Percentiles rank a stretch among this genome's conserved stretches.
Evolutionary conservation across 495 filamentous ascomycete genomes (phyloP).

Genomic region (Penicillium maclennaniae): DNA sequence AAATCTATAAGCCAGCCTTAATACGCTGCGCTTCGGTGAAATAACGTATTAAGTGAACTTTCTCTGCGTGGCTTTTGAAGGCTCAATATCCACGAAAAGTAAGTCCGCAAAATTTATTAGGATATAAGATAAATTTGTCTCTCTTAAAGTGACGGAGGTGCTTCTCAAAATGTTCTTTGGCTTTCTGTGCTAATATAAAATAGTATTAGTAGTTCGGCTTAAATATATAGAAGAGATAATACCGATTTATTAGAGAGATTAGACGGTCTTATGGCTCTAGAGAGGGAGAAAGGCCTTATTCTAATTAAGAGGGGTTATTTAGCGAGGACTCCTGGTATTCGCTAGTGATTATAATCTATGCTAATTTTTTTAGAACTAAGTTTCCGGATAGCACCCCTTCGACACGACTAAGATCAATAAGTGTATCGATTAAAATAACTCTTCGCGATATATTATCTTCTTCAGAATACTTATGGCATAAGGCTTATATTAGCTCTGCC

Average conservation of each 20-base stretch:
- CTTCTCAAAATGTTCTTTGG: constrained; percentile 3
- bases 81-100: constrained; percentile 1
- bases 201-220: constrained; percentile 3
- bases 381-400: not conserved
- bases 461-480: not conserved
- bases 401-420: constrained; percentile 1
- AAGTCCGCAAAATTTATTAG: constrained; percentile 2
- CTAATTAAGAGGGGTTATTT: not conserved
- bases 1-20: not conserved
- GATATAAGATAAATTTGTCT: not conserved
- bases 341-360: not conserved
- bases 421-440: not conserved
- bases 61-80: constrained; percentile 4
- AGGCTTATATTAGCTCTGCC: not conserved
- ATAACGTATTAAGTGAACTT: constrained; percentile 3
- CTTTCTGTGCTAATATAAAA: not conserved
- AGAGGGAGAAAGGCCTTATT: constrained; percentile 1
- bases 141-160: not conserved
- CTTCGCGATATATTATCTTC: not conserved
- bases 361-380: not conserved
- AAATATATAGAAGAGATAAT: constrained; percentile 4
- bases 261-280: not conserved
- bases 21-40: constrained; percentile 3
- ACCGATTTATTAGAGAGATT: constrained; percentile 5
- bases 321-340: not conserved